phyloP scores from a whole-genome alignment of 1,284 basidiomycete species.

The Kwoniella shivajii region DNA sequence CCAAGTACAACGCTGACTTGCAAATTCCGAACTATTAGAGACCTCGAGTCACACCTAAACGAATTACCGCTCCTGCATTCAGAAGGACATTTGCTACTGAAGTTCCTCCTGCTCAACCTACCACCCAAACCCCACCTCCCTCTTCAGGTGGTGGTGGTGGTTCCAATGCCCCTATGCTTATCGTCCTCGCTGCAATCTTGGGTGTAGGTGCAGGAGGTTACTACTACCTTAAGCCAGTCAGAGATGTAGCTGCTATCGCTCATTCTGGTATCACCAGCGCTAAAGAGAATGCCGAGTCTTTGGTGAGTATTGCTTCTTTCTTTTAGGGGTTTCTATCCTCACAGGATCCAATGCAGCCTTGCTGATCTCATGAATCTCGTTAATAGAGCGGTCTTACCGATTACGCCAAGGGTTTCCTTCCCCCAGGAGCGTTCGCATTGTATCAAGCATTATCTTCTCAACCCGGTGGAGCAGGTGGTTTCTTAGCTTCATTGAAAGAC shows the following conservation, averaged over 20 bases:
- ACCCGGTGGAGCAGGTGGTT: slow-evolving; percentile 41
- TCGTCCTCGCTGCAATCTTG: slow-evolving; percentile 44
- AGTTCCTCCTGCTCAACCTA: slow-evolving; percentile 9
- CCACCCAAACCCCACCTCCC: slow-evolving; percentile 1
- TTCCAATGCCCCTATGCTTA: slow-evolving; percentile 29
- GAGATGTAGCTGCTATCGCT: slow-evolving; percentile 41
- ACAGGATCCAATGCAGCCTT: too few relatives aligned
- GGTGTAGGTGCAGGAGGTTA: slow-evolving; percentile 44
- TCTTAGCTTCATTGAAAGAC: slow-evolving; percentile 46
- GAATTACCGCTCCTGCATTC: slow-evolving; percentile 1
- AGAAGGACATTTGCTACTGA: slow-evolving; percentile 20
- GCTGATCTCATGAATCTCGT: background rate
- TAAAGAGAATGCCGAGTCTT: slow-evolving; percentile 23
- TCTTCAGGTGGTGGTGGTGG: slow-evolving; percentile 8
- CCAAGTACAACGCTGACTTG: background rate
- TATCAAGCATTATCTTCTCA: slow-evolving; percentile 33
- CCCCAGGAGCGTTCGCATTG: slow-evolving; percentile 38
- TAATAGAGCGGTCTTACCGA: slow-evolving; percentile 7
- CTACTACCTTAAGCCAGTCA: slow-evolving; percentile 49
- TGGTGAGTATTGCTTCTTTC: slow-evolving; percentile 20
- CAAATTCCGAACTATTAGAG: background rate
- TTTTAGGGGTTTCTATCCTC: too few relatives aligned
- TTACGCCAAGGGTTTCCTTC: slow-evolving; percentile 40
- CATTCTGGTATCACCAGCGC: slow-evolving; percentile 29
- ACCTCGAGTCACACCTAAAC: slow-evolving; percentile 8